Evolutionary conservation across 2,329 filamentous ascomycete species (phyloP).

Genomic region (Sphaerulina populicola): DNA sequence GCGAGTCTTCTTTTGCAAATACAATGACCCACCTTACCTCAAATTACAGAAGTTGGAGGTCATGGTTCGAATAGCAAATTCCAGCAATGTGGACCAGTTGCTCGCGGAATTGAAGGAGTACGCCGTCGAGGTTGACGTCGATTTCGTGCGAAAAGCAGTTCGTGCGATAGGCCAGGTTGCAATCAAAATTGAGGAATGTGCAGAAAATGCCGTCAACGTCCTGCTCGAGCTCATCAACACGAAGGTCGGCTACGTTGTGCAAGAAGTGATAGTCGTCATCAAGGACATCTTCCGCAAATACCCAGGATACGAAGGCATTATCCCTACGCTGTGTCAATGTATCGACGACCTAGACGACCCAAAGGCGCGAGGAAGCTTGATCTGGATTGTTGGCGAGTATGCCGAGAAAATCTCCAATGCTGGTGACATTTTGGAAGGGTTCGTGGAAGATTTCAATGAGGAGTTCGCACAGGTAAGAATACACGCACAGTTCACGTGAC

Average conservation of each 20-base stretch:
- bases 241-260: conserved; percentile 98
- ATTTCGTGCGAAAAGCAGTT: conserved; percentile 88
- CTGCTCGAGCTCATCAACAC: conserved; percentile 89
- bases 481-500: not conserved
- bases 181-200: conserved; percentile 94
- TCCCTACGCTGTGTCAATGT: conserved; percentile 88
- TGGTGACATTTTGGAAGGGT: conserved; percentile 83
- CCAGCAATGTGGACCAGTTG: conserved; percentile 90
- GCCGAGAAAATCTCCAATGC: conserved; percentile 98
- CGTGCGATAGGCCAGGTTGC: conserved; percentile 96
- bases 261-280: conserved; percentile 97
- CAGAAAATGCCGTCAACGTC: conserved; percentile 91
- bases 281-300: conserved; percentile 98
- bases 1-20: conserved; percentile 99
- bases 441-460: conserved; percentile 90
- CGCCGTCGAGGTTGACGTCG: conserved; percentile 96
- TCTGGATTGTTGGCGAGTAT: conserved; percentile 99
- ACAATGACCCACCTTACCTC: conserved; percentile 95
- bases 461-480: conserved; percentile 79
- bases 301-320: conserved; percentile 94
- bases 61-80: conserved; percentile 98
- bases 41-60: conserved; percentile 98
- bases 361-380: conserved; percentile 77
- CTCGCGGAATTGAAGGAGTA: conserved; percentile 95
- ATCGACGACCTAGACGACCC: conserved; percentile 97